Base-by-base conservation (phyloP, 345 rosid genomes). In the Microthlaspi erraticum region DNA sequence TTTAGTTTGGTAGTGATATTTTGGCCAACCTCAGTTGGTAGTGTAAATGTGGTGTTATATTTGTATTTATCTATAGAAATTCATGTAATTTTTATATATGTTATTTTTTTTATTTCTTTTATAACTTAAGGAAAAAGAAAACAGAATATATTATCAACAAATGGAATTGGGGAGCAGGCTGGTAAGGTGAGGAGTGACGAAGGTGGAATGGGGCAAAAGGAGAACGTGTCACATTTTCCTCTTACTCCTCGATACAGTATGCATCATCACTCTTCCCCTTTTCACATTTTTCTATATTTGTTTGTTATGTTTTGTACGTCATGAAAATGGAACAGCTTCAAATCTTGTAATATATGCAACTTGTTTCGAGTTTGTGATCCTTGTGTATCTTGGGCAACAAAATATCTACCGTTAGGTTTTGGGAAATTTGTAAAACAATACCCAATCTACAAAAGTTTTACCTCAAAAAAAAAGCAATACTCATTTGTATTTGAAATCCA, bases 101-200 rank as follows among this genome's bases (percentile, higher is more conserved):
- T 17, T 20, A 4, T 36, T 0, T 0, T n/a, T n/a, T n/a, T n/a
- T n/a, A n/a, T n/a, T n/a, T n/a, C n/a, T n/a, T n/a, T 31, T 18
- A 43, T 10, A 60, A 71, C 59, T 26, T 5, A 5, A 11, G 18
- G 8, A 56, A n/a, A n/a, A n/a, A n/a, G 26, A 8, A 45, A 33
- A 14, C 8, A 46, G 18, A n/a, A n/a, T 36, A 18, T 7, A 14
- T 18, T 56, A 16, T 13, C 3, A 31, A 54, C 8, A 16, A 2
- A 32, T 16, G 19, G 43, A 11, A 12, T 26, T 5, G 29, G 32
- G 66, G n/a, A 41, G 44, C 38, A 61, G 29, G 69, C 54, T 52
- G 62, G 68, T 51, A 52, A 51, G 60, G 70, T 72, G 76, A 72
- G 57, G 34, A 72, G 76, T 65, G 77, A 73, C 77, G 66, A 73